Conservation (phyloP, 2,329 filamentous ascomycete genomes). For the Samsoniella hepiali region DNA sequence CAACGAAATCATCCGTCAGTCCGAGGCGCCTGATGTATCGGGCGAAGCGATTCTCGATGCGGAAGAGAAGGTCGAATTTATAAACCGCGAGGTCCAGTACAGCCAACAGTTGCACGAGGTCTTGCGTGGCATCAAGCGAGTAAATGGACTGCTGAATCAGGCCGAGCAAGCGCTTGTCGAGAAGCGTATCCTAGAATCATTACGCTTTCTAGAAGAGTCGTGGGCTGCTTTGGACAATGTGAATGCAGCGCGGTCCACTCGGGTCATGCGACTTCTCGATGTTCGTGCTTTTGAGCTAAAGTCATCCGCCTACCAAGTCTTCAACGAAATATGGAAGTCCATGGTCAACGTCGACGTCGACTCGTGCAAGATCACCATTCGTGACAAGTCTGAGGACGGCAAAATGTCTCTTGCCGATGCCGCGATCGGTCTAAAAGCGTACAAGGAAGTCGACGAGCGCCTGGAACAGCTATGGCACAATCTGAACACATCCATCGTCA, state of each 20-base stretch:
- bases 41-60: conserved; percentile 52
- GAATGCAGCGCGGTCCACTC: conserved; percentile 57
- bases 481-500: conserved; percentile 58
- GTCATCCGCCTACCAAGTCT: conserved; percentile 60
- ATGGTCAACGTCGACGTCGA: conserved; percentile 62
- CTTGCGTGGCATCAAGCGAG: conserved; percentile 50
- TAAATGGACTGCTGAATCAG: conserved; percentile 59
- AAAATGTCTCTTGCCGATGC: conserved; percentile 53
- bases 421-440: conserved; percentile 54
- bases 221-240: conserved; percentile 58
- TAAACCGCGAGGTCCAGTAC: conserved; percentile 57
- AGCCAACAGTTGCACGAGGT: conserved; percentile 53
- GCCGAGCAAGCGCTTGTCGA: conserved; percentile 58
- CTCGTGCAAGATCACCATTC: conserved; percentile 54
- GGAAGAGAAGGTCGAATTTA: conserved; percentile 53
- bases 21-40: conserved; percentile 59
- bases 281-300: conserved; percentile 64
- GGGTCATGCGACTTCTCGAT: conserved; percentile 63
- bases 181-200: conserved; percentile 53
- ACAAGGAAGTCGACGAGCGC: conserved; percentile 58
- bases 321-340: conserved; percentile 68
- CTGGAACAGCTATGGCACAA: conserved; percentile 61
- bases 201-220: conserved; percentile 56
- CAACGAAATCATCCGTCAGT: conserved; percentile 73
- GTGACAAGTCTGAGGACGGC: conserved; percentile 45